Conservation (phyloP, 2,329 filamentous ascomycete genomes). For the Aspergillus sp. region DNA sequence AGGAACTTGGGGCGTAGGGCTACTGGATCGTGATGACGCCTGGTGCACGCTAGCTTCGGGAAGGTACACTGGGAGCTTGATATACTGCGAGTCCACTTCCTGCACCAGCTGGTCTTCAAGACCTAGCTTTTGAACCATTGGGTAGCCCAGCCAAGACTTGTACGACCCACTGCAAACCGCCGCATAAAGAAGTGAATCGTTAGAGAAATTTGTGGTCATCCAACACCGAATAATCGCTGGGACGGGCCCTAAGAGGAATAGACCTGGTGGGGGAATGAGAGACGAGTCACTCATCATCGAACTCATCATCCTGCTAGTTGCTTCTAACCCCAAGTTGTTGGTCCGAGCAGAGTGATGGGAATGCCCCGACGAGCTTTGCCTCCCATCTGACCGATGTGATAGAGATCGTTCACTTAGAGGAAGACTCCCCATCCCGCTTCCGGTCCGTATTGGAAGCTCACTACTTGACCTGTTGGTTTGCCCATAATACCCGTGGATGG, state of each 20-base stretch:
- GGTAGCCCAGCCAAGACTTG: conserved; percentile 75
- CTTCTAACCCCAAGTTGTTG: conserved; percentile 82
- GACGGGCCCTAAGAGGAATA: conserved; percentile 83
- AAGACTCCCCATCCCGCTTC: conserved; percentile 75
- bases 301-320: conserved; percentile 62
- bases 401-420: conserved; percentile 85
- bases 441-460: conserved; percentile 76
- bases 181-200: conserved; percentile 84
- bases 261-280: conserved; percentile 75
- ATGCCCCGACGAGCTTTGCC: conserved; percentile 89
- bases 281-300: conserved; percentile 68
- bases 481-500: conserved; percentile 85
- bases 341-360: conserved; percentile 74
- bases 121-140: conserved; percentile 72
- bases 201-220: conserved; percentile 87
- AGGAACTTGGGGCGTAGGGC: conserved; percentile 76
- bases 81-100: conserved; percentile 64
- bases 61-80: conserved; percentile 81
- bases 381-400: conserved; percentile 93
- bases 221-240: conserved; percentile 95
- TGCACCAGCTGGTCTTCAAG: conserved; percentile 66
- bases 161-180: conserved; percentile 91
- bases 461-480: conserved; percentile 79
- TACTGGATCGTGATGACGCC: conserved; percentile 69
- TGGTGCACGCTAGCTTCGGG: conserved; percentile 81